Evolutionary conservation across 2,329 filamentous ascomycete genomes (phyloP).

Genomic region (Nigrospora sphaerica): DNA sequence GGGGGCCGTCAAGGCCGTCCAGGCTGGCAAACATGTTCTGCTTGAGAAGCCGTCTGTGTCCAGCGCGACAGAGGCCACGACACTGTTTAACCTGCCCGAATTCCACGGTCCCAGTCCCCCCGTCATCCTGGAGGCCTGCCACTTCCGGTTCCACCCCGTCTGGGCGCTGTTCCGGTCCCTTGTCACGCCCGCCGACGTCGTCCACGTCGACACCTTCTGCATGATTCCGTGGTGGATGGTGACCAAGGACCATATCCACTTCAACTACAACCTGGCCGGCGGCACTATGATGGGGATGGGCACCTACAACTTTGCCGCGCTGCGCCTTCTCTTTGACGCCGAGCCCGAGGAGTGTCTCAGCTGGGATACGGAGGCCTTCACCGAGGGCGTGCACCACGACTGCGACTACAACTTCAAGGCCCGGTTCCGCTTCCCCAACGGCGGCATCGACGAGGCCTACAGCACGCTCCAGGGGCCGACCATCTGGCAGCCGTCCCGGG

Average conservation of each 20-base stretch:
- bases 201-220: slow-evolving; percentile 14
- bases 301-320: slow-evolving; percentile 28
- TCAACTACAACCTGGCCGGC: slow-evolving; percentile 9
- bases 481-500: slow-evolving; percentile 10
- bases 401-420: slow-evolving; percentile 26
- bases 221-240: slow-evolving; percentile 14
- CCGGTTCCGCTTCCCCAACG: slow-evolving; percentile 31
- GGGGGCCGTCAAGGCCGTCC: slow-evolving; percentile 31
- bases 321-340: slow-evolving; percentile 30
- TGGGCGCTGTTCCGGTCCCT: slow-evolving; percentile 23
- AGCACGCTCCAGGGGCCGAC: slow-evolving; percentile 16
- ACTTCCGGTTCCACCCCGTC: slow-evolving; percentile 31
- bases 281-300: slow-evolving; percentile 27
- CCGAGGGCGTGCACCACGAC: slow-evolving; percentile 19
- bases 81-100: slow-evolving; percentile 23
- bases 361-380: slow-evolving; percentile 19
- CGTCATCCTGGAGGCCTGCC: slow-evolving; percentile 35
- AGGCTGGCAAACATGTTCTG: slow-evolving; percentile 36
- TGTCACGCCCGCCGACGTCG: slow-evolving; percentile 16
- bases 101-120: slow-evolving; percentile 20
- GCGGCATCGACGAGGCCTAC: slow-evolving; percentile 23
- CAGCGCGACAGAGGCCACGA: slow-evolving; percentile 27
- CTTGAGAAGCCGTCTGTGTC: slow-evolving; percentile 36
- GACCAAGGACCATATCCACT: slow-evolving; percentile 23
- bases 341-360: slow-evolving; percentile 30